Evolutionary conservation across 805 yeast species (phyloP), one percentile per base, ranked within the genome.

Genomic region (Starmerella asiatica): DNA sequence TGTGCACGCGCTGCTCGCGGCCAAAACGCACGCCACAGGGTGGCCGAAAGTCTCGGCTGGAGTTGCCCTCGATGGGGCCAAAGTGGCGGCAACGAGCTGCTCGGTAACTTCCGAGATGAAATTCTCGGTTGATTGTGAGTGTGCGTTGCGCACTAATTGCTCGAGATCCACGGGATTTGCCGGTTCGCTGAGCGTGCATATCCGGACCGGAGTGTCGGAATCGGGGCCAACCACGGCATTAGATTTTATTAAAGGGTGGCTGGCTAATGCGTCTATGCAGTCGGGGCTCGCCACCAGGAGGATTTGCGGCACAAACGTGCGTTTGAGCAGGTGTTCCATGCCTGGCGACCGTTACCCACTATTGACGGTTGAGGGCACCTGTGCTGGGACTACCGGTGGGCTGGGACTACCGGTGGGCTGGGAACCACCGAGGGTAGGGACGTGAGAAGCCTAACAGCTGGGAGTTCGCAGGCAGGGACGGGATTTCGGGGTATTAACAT

Each of bases 1-100:
- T 11, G 71, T 75, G 24, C 76, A 81, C 12, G 59, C 47, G 18
- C 73, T 65, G 18, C 82, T 71, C 3, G 84, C 64, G 1, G 77
- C 76, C 37, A 84, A 67, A 12, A 88, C 55, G 31, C 85, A 79
- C 2, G 82, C 69, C 2, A 84, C 71, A 0, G 96, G 96, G 55
- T 86, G 95, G 48, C 80, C 76, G 56, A 85, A 76, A 4, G 84
- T 76, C 57, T 88, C 96, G 55, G 81, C 83, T 2, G 88, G 76
- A 29, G 31, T 39, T 5, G 37, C 37, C 16, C 37, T 12, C 12
- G 23, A 8, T 17, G 45, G 42, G 16, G 3, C 34, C 8, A 42
- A 21, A 18, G 45, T 42, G 18, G 32, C 31, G 17, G n/a, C 19
- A 14, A 34, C 39, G 24, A 38, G 27, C 27, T 36, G 9, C 30